Evolutionary conservation across 2,329 filamentous ascomycete species (phyloP), one percentile per base, ranked within the genome.

Genomic region (Pseudogymnoascus verrucosus): DNA sequence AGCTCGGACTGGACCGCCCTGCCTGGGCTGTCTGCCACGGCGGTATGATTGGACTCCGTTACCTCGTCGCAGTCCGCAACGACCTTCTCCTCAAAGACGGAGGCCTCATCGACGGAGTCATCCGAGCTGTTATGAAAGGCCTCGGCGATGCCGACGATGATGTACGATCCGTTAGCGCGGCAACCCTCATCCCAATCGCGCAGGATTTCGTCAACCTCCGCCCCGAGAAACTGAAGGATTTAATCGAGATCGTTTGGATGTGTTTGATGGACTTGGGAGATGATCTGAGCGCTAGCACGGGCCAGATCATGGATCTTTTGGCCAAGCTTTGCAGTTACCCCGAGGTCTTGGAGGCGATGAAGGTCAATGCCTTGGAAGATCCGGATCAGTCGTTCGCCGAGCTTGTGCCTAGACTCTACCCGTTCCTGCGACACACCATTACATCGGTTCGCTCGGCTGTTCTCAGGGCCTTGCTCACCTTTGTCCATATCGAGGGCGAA

Each of bases 1-100:
- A 96, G 68, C 78, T 95, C 21, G 84, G 86, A 39, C 78, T 93
- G 23, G 86, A 88, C 23, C 84, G 84, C 34, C 87, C 89, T 12
- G 83, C 92, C 31, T 99, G 95, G 95, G 91, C 96, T 65, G 90
- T 97, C 39, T 96, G 93, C 71, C 96, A 99, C 74, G 95, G 95
- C 68, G 95, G 95, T 66, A 99, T 99, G 95, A 93, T 98, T 57
- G 95, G 95, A 6, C 78, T 99, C 71, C 85, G 93, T 70, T 99
- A 99, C 72, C 85, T 99, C 57, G 95, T 99, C 31, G 95, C 95
- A 7, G 91, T 99, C 37, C 86, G 95, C 60, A 97, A 95, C 70
- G 95, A 98, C 73, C 79, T 99, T 2, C 84, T 99, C 5, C 83
- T 98, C 26, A 84, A 91, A 71, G 89, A 97, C 70, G 84, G 84